These are phyloP conservation scores for Trypanosoma avium DNA, from an alignment of 208 protist species.

Conservation along the genomic window DNA sequence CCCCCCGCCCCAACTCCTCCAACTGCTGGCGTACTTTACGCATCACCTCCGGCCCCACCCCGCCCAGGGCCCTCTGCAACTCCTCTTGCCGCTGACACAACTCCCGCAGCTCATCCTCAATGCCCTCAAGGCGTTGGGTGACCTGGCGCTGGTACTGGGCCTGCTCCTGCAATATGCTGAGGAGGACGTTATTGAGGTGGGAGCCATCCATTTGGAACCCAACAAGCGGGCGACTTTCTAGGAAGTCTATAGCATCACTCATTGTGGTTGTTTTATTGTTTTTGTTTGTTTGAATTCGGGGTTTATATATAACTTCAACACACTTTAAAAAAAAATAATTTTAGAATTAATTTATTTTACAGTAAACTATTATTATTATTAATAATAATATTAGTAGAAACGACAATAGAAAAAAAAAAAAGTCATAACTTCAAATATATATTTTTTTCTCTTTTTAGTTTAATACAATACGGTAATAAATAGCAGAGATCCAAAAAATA, in stretches of 20 bases:
- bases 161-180: slow-evolving; percentile 52
- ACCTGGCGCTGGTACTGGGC: slow-evolving; percentile 35
- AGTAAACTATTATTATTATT: no score
- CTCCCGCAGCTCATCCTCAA: slow-evolving; percentile 46
- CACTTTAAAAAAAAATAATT: no score
- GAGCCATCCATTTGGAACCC: slow-evolving; percentile 84
- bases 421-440: no score
- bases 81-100: slow-evolving; percentile 43
- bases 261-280: no score
- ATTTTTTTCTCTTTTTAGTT: no score
- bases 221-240: slow-evolving; percentile 80
- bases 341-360: no score
- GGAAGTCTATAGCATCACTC: slow-evolving; percentile 65
- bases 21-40: slow-evolving; percentile 42
- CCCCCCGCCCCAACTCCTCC: slow-evolving; percentile 44
- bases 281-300: no score
- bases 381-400: no score
- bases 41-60: slow-evolving; percentile 34
- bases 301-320: no score
- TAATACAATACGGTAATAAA: no score
- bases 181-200: slow-evolving; percentile 71
- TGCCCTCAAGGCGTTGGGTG: slow-evolving; percentile 34
- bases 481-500: no score
- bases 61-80: slow-evolving; percentile 40
- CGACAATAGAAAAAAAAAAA: no score